Evolutionary conservation across 2,329 filamentous ascomycete genomes (phyloP).

Genomic region (Colletotrichum ledebouriae): DNA sequence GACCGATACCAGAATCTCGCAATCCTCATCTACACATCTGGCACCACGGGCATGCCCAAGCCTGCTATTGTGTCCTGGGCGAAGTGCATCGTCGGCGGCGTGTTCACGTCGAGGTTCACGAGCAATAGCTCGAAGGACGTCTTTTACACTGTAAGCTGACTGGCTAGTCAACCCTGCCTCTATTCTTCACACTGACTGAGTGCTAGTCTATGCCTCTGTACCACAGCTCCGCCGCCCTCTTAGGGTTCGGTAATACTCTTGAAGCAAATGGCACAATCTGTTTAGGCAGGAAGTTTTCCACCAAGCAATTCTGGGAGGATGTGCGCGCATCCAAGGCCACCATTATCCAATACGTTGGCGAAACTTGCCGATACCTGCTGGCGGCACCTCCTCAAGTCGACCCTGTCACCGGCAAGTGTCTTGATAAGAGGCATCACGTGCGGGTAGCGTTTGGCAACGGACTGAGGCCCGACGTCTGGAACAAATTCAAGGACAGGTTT

Average conservation of each 20-base stretch:
- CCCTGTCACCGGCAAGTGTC: conserved; percentile 72
- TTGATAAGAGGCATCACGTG: conserved; percentile 82
- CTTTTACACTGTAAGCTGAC: conserved; percentile 77
- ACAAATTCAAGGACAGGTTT: conserved; percentile 84
- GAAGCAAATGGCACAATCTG: conserved; percentile 74
- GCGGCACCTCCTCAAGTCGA: conserved; percentile 74
- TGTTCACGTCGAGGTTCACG: conserved; percentile 68
- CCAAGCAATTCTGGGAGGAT: conserved; percentile 81
- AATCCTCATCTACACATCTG: conserved; percentile 86
- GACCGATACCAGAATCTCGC: conserved; percentile 69
- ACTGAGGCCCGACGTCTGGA: conserved; percentile 87
- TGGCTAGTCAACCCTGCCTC: conserved; percentile 9
- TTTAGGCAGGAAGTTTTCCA: conserved; percentile 83
- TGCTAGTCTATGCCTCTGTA: conserved; percentile 87
- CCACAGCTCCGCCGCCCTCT: conserved; percentile 81
- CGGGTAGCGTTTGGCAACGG: conserved; percentile 86
- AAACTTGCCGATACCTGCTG: conserved; percentile 87
- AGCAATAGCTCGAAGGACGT: conserved; percentile 73
- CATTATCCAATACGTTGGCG: conserved; percentile 88
- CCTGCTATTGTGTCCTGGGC: conserved; percentile 81
- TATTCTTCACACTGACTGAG: conserved; percentile 13
- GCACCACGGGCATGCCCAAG: conserved; percentile 88
- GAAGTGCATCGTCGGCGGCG: conserved; percentile 69
- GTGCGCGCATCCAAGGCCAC: conserved; percentile 79
- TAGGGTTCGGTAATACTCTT: conserved; percentile 76